phyloP scores from a whole-genome alignment of 1,284 basidiomycete species.

The Singerocomus inundabilis region DNA sequence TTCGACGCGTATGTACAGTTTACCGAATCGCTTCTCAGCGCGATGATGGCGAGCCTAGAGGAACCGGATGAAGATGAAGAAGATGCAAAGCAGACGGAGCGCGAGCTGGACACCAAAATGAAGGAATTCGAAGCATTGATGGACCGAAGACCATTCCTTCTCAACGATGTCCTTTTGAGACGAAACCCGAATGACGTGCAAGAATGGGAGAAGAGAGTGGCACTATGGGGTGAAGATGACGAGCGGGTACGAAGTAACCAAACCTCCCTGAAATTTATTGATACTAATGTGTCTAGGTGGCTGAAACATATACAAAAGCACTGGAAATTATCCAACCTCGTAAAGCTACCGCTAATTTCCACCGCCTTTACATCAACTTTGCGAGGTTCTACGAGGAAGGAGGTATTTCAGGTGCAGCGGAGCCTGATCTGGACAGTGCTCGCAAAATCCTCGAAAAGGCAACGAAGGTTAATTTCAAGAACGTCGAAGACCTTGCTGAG shows the following conservation, averaged over 20 bases:
- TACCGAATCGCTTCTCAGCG: slow-evolving; percentile 86
- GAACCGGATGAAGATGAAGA: slow-evolving; percentile 70
- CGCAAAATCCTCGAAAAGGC: slow-evolving; percentile 93
- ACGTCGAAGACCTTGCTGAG: slow-evolving; percentile 98
- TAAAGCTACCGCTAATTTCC: slow-evolving; percentile 89
- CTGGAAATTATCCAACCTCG: slow-evolving; percentile 87
- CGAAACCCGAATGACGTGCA: slow-evolving; percentile 98
- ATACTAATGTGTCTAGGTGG: slow-evolving; percentile 54
- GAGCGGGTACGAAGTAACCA: slow-evolving; percentile 60
- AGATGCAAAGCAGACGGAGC: slow-evolving; percentile 77
- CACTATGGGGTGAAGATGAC: slow-evolving; percentile 90
- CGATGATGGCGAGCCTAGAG: slow-evolving; percentile 86
- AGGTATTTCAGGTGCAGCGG: slow-evolving; percentile 74
- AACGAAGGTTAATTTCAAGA: slow-evolving; percentile 87
- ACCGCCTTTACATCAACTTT: slow-evolving; percentile 92
- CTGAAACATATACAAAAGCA: slow-evolving; percentile 89
- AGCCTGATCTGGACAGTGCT: slow-evolving; percentile 81
- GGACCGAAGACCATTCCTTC: slow-evolving; percentile 93
- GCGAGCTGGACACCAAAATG: slow-evolving; percentile 88
- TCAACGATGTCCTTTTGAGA: slow-evolving; percentile 93
- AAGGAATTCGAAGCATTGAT: slow-evolving; percentile 92
- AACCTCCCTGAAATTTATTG: background rate
- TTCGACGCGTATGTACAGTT: slow-evolving; percentile 98
- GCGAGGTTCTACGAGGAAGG: slow-evolving; percentile 98
- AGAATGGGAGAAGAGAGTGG: slow-evolving; percentile 99